Evolutionary conservation across 352 stramenopile species (phyloP).

Genomic region (Elongisporangium undulatum): DNA sequence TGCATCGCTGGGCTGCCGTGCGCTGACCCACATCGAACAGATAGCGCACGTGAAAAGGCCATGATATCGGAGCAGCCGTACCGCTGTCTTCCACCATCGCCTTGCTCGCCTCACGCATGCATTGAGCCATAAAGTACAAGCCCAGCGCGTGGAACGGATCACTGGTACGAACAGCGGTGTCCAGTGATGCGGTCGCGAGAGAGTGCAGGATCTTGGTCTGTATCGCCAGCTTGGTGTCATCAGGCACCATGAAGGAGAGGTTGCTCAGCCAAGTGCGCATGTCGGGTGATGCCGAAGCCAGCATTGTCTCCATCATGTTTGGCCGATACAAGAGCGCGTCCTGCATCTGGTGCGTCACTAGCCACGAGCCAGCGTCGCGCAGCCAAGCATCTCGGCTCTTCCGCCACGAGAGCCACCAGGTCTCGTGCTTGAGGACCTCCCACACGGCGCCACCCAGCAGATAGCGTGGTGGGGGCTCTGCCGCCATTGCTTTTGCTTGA

Average conservation of each 20-base stretch:
- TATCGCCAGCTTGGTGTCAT: not conserved
- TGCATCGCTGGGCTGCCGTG: not conserved
- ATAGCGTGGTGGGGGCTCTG: too few relatives aligned
- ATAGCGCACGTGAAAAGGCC: not conserved
- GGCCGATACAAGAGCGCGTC: too few relatives aligned
- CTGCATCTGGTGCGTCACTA: not conserved
- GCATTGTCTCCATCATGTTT: not conserved
- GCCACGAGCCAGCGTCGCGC: not conserved
- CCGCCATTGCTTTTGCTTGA: too few relatives aligned
- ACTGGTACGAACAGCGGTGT: not conserved
- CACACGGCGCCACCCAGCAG: not conserved
- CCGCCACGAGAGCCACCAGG: not conserved
- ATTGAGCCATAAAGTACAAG: not conserved
- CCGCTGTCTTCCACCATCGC: not conserved
- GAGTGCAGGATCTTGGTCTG: not conserved
- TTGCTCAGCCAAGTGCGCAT: not conserved
- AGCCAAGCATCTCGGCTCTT: not conserved
- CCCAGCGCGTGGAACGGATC: not conserved
- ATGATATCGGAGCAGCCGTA: not conserved
- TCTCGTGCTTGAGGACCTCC: not conserved
- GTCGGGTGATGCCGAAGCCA: not conserved
- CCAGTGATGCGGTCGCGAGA: not conserved
- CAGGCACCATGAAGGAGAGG: not conserved
- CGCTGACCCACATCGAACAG: not conserved
- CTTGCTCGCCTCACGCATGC: not conserved